phyloP scores from a whole-genome alignment of 2,329 filamentous ascomycete species.

The Calonectria leucothoes region DNA sequence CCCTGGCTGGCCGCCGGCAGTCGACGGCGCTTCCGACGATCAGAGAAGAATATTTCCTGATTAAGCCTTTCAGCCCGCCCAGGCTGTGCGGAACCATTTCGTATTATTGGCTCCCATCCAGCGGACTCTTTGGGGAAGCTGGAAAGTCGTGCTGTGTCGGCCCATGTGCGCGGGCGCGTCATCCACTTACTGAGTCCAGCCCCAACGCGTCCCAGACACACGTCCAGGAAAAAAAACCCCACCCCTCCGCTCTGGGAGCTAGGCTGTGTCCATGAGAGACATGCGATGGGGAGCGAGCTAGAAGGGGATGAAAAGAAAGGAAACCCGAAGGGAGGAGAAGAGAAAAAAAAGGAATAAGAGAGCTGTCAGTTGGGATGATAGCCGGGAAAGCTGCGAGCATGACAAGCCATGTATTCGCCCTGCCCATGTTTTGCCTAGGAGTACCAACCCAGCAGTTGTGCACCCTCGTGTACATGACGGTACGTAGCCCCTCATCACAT shows the following conservation, averaged over 20 bases:
- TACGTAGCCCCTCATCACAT: neutral
- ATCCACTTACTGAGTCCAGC: slow-evolving; percentile 11
- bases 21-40: neutral
- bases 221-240: slow-evolving; percentile 6
- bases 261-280: neutral
- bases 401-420: neutral
- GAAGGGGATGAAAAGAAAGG: neutral
- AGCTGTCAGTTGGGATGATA: neutral
- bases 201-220: slow-evolving; percentile 18
- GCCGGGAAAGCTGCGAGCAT: neutral
- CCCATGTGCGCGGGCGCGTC: slow-evolving; percentile 19
- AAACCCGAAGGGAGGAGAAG: neutral
- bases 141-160: neutral
- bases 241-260: neutral
- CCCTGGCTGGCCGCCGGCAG: neutral
- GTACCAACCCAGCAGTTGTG: too few relatives aligned
- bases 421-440: too few relatives aligned
- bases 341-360: neutral
- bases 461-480: neutral
- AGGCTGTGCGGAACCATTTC: neutral
- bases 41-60: slow-evolving; percentile 3
- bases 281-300: neutral
- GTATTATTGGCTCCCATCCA: slow-evolving; percentile 10
- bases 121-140: neutral
- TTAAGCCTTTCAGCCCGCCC: slow-evolving; percentile 17